Evolutionary conservation across 2,329 filamentous ascomycete genomes (phyloP).

Genomic region (Alternaria gaisen): DNA sequence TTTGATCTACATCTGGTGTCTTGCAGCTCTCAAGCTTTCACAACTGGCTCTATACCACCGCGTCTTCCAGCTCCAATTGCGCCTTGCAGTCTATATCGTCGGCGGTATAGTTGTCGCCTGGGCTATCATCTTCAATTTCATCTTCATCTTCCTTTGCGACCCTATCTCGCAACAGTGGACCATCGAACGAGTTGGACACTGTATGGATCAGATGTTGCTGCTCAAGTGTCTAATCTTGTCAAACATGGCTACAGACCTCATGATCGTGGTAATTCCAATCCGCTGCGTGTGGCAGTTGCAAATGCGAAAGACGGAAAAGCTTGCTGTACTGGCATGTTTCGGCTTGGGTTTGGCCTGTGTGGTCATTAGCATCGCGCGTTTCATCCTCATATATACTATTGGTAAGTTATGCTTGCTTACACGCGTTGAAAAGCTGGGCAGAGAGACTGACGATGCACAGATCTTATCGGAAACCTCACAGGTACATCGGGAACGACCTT

Average conservation of each 20-base stretch:
- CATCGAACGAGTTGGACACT: slow-evolving; percentile 28
- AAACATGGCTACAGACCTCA: slow-evolving; percentile 27
- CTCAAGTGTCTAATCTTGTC: slow-evolving; percentile 30
- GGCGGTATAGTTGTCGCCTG: slow-evolving; percentile 26
- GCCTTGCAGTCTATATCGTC: slow-evolving; percentile 24
- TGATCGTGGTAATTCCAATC: slow-evolving; percentile 28
- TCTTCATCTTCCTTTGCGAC: slow-evolving; percentile 36
- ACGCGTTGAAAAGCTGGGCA: background rate
- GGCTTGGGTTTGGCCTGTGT: slow-evolving; percentile 29
- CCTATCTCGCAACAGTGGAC: slow-evolving; percentile 37
- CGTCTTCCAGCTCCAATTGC: slow-evolving; percentile 24
- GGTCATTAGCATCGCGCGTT: slow-evolving; percentile 32
- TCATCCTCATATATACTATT: slow-evolving; percentile 31
- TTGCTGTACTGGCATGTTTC: slow-evolving; percentile 33
- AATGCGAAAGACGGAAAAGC: slow-evolving; percentile 36
- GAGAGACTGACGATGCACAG: slow-evolving; percentile 12
- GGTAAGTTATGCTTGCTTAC: slow-evolving; percentile 7
- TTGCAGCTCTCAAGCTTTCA: slow-evolving; percentile 31
- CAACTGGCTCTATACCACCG: slow-evolving; percentile 33
- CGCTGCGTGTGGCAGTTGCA: slow-evolving; percentile 29
- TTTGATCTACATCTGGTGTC: slow-evolving; percentile 33
- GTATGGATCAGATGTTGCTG: slow-evolving; percentile 34
- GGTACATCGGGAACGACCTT: slow-evolving; percentile 34
- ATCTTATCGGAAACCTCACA: slow-evolving; percentile 32
- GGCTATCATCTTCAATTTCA: slow-evolving; percentile 34